These are phyloP conservation scores for Mycena vitilis DNA, from an alignment of 768 basidiomycete genomes.

Conservation along the genomic window DNA sequence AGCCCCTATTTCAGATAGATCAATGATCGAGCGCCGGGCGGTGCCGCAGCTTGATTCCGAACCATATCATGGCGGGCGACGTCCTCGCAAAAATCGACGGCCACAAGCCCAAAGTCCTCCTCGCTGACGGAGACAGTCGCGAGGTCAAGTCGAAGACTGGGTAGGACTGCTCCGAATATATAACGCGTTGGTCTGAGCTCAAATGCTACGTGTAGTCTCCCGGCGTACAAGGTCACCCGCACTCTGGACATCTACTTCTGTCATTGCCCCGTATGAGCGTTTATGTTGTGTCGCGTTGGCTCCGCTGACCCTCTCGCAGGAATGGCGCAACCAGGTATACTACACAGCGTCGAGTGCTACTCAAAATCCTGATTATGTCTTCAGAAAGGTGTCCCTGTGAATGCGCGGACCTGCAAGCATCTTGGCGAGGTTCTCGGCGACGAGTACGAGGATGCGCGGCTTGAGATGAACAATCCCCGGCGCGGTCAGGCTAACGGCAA, in stretches of 20 bases:
- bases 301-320: background rate
- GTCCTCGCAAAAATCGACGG: constrained; percentile 65
- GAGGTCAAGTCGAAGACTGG: constrained; percentile 42
- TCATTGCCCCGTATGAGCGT: constrained; percentile 32
- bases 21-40: background rate
- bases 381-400: constrained; percentile 51
- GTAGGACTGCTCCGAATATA: constrained; percentile 30
- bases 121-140: constrained; percentile 54
- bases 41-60: background rate
- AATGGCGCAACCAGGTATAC: constrained; percentile 14
- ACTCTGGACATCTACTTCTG: constrained; percentile 60
- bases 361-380: background rate
- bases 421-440: constrained; percentile 57
- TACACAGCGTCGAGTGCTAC: background rate
- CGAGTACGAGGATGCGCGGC: constrained; percentile 58
- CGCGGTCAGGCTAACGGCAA: background rate
- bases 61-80: constrained; percentile 40
- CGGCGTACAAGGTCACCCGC: constrained; percentile 42
- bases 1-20: background rate
- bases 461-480: constrained; percentile 54
- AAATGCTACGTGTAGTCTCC: constrained; percentile 3
- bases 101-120: constrained; percentile 58
- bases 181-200: background rate
- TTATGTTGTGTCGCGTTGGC: background rate
- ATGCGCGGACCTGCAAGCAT: constrained; percentile 64